Percentiles rank a stretch among this genome's conserved stretches.
These are phyloP conservation scores for Sclerotinia minor DNA, from an alignment of 2,329 filamentous ascomycete species.

Conservation along the genomic window DNA sequence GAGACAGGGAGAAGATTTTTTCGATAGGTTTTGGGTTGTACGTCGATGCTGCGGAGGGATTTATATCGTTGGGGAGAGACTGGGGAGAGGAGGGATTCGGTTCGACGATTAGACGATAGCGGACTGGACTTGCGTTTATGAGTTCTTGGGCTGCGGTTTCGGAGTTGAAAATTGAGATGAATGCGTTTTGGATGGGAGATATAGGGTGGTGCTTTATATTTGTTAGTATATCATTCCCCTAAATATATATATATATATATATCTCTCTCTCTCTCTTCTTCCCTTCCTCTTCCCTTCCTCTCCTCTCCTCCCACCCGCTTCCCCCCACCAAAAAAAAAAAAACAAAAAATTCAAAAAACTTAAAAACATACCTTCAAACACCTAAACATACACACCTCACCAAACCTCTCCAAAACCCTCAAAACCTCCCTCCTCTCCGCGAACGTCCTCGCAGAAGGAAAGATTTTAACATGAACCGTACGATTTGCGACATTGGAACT, in stretches of 20 bases:
- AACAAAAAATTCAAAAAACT: neutral
- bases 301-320: neutral
- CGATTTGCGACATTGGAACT: slow-evolving; percentile 27
- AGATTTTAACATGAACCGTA: slow-evolving; percentile 41
- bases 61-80: slow-evolving; percentile 7
- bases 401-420: slow-evolving; percentile 40
- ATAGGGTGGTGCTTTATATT: slow-evolving; percentile 30
- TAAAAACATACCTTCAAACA: slow-evolving; percentile 37
- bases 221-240: neutral
- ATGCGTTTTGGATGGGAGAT: slow-evolving; percentile 35
- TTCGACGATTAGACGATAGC: slow-evolving; percentile 35
- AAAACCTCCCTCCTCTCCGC: slow-evolving; percentile 41
- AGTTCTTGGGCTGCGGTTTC: slow-evolving; percentile 30
- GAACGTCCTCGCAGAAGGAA: slow-evolving; percentile 38
- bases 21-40: neutral
- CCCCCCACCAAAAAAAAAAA: too few relatives aligned
- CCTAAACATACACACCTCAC: slow-evolving; percentile 40
- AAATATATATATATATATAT: too few relatives aligned
- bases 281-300: too few relatives aligned
- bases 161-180: slow-evolving; percentile 36
- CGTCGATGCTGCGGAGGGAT: neutral
- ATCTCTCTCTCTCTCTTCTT: too few relatives aligned
- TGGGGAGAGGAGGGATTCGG: slow-evolving; percentile 11
- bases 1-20: slow-evolving; percentile 33
- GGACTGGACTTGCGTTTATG: slow-evolving; percentile 36